These are phyloP conservation scores for Metarhizium guizhouense DNA, from an alignment of 2,329 filamentous ascomycete species.

Conservation along the genomic window DNA sequence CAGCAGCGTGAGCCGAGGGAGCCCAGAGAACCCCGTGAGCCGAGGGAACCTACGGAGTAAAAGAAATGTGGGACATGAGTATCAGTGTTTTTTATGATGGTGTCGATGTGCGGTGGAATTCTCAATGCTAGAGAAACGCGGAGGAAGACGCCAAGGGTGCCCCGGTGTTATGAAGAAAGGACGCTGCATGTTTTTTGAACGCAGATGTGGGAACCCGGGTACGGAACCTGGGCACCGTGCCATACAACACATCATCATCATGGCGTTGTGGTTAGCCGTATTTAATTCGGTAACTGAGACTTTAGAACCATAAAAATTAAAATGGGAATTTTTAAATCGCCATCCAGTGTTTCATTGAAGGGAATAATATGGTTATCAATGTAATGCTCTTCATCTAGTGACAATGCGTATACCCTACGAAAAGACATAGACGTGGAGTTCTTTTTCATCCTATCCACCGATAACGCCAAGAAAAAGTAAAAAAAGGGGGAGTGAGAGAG, in stretches of 20 bases:
- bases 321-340: slow-evolving; percentile 15
- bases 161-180: slow-evolving; percentile 5
- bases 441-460: slow-evolving; percentile 22
- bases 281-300: slow-evolving; percentile 19
- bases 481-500: slow-evolving; percentile 5
- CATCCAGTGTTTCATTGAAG: slow-evolving; percentile 7
- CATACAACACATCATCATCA: slow-evolving; percentile 21
- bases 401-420: slow-evolving; percentile 1
- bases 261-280: slow-evolving; percentile 28
- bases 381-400: slow-evolving; percentile 1
- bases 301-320: slow-evolving; percentile 21
- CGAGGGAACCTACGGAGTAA: slow-evolving; percentile 24
- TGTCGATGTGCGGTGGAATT: neutral
- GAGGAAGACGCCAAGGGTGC: neutral
- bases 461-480: slow-evolving; percentile 26
- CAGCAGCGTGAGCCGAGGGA: slow-evolving; percentile 43
- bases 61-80: neutral
- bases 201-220: slow-evolving; percentile 7
- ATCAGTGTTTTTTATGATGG: neutral
- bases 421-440: neutral
- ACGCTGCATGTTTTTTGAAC: neutral
- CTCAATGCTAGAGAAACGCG: slow-evolving; percentile 1
- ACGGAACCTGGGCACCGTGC: slow-evolving; percentile 22
- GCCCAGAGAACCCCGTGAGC: slow-evolving; percentile 30
- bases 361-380: slow-evolving; percentile 15